These are phyloP conservation scores for Naganishia kalamii DNA, from an alignment of 768 basidiomycete genomes.

Conservation along the genomic window DNA sequence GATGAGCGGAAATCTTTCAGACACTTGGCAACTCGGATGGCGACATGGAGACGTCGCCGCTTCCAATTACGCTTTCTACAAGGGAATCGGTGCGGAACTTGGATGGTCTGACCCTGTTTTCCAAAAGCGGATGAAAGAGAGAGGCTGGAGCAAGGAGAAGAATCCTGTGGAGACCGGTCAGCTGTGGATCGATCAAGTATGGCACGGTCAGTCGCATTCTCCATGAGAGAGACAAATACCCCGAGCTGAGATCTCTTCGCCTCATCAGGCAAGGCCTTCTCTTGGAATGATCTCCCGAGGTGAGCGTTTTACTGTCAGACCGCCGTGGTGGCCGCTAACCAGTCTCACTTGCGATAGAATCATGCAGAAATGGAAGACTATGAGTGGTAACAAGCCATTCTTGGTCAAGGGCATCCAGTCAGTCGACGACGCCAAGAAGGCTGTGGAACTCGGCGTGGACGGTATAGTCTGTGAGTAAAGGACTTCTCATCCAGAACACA, in stretches of 20 bases:
- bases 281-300: slow-evolving; percentile 54
- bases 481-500: no score
- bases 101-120: slow-evolving; percentile 54
- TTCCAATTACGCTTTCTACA: slow-evolving; percentile 51
- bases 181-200: slow-evolving; percentile 33
- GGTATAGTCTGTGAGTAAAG: slow-evolving; percentile 59
- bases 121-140: slow-evolving; percentile 47
- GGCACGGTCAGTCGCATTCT: slow-evolving; percentile 16
- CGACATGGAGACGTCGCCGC: slow-evolving; percentile 51
- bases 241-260: slow-evolving; percentile 48
- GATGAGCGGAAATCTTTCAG: slow-evolving; percentile 22
- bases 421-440: slow-evolving; percentile 63
- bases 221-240: slow-evolving; percentile 28
- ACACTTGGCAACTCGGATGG: slow-evolving; percentile 54
- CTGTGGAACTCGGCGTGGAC: slow-evolving; percentile 60
- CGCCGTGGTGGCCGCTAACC: neutral
- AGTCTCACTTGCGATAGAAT: neutral
- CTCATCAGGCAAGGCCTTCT: slow-evolving; percentile 55
- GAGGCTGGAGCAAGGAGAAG: slow-evolving; percentile 45
- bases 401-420: slow-evolving; percentile 62
- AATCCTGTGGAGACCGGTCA: slow-evolving; percentile 31
- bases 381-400: slow-evolving; percentile 53
- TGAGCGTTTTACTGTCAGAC: slow-evolving; percentile 6
- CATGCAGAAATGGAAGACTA: slow-evolving; percentile 31
- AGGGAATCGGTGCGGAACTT: slow-evolving; percentile 50